Evolutionary conservation across 768 basidiomycete species (phyloP), one percentile per base, ranked within the genome.

Genomic region (Suillus ampliporus): DNA sequence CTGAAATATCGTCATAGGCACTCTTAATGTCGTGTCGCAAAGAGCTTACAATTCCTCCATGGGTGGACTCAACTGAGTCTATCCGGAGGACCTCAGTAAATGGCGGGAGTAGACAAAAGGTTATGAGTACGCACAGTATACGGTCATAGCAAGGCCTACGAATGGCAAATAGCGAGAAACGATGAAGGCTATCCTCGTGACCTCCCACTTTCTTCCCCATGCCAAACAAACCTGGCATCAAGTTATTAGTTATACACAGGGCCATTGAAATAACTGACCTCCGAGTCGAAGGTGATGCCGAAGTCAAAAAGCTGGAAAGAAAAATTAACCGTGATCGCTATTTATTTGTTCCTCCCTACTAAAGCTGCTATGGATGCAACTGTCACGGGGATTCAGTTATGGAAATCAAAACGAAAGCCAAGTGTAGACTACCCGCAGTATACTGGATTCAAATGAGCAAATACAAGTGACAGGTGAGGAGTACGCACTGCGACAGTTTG

Each of bases 231-330:
- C 43, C 57, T 57, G 57, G 13, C 13, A 5, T 11, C 2, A n/a
- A n/a, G n/a, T 43, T 69, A n/a, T 53, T n/a, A 53, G 21, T 13
- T 21, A 21, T 53, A 35, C 13, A 21, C 1, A 35, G 26, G 34
- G 2, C 4, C 17, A 31, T 26, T 31, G 19, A n/a, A 31, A 26
- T 7, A 57, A 37, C 23, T 35, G 17, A 60, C 58, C 58, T 60
- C 58, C 10, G 58, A 52, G 19, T 60, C 52, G 23, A 60, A 60
- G 23, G 58, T 60, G 58, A 60, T 57, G 21, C 54, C 31, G 35
- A 31, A 60, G 34, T 60, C 58, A 37, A 57, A 57, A 37, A 57
- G 26, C 58, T 60, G 13, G 14, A 14, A 15, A 57, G 31, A 35
- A 1, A 34, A 21, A 35, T 53, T 35, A 14, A 2, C 21, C 35